These are phyloP conservation scores for Trapa bicornis DNA, from an alignment of 345 rosid species.

Conservation along the genomic window DNA sequence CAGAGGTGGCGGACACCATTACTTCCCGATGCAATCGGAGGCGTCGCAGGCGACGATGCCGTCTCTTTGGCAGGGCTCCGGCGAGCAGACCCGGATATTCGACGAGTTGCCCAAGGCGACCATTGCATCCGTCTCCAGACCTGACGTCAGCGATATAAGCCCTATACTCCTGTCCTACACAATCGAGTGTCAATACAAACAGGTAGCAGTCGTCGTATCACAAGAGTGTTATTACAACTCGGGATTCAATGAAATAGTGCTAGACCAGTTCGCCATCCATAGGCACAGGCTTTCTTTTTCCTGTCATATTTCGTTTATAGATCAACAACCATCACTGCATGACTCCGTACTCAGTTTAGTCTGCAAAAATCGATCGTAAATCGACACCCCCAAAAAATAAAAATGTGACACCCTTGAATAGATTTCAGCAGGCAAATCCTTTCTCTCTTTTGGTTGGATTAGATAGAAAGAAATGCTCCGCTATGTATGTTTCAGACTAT, in stretches of 20 bases:
- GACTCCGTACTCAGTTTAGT: neutral
- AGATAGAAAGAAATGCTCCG: no score
- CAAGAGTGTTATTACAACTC: neutral
- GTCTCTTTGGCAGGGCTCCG: constrained; percentile 36
- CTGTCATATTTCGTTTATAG: neutral
- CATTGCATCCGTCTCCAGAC: constrained; percentile 71
- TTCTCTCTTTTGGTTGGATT: no score
- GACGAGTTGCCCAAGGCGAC: constrained; percentile 74
- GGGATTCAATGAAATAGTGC: neutral
- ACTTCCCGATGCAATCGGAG: constrained; percentile 69
- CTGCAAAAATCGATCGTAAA: neutral
- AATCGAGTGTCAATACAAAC: constrained; percentile 77
- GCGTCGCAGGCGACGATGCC: constrained; percentile 34
- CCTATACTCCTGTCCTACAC: constrained; percentile 76
- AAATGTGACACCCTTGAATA: no score
- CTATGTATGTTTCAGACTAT: neutral
- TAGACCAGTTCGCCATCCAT: neutral
- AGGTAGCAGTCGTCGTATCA: constrained; percentile 23
- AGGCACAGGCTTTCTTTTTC: neutral
- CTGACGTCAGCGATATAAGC: constrained; percentile 82
- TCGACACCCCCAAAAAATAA: no score
- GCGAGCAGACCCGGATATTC: constrained; percentile 56
- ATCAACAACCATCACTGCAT: neutral
- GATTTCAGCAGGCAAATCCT: no score
- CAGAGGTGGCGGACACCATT: constrained; percentile 31